Percentiles rank a stretch among this genome's conserved stretches.
These are phyloP conservation scores for Chloris gayana DNA, from an alignment of 176 grass and related monocot species.

Conservation along the genomic window DNA sequence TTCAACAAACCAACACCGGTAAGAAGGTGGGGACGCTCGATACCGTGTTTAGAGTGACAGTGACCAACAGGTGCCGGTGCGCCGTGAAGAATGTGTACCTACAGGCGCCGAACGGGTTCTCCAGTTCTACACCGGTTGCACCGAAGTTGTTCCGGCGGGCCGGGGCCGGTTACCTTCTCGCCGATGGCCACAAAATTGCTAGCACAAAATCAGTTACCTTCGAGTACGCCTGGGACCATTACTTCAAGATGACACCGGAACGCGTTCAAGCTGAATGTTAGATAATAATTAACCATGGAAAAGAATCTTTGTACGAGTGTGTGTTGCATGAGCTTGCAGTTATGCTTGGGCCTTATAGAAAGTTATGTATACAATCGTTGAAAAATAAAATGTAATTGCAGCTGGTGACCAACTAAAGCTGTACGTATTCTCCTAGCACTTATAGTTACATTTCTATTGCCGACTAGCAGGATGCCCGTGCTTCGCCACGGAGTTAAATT, in stretches of 20 bases:
- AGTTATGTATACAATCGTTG: too few species aligned
- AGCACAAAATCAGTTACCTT: constrained; percentile 1
- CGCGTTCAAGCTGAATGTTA: constrained; percentile 5
- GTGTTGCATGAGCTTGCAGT: too few species aligned
- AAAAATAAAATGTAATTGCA: too few species aligned
- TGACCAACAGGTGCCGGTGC: constrained; percentile 8
- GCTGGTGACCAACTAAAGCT: too few species aligned
- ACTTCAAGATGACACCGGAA: neutral
- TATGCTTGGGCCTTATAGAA: too few species aligned
- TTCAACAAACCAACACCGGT: neutral
- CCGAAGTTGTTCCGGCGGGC: neutral
- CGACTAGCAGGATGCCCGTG: too few species aligned
- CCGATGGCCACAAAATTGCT: neutral
- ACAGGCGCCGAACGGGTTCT: neutral
- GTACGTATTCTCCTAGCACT: too few species aligned
- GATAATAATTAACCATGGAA: neutral
- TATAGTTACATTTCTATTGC: too few species aligned
- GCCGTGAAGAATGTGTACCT: neutral
- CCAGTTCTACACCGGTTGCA: neutral
- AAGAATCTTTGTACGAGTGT: too few species aligned
- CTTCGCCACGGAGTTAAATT: too few species aligned
- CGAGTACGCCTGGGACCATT: constrained; percentile 31
- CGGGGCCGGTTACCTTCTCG: neutral
- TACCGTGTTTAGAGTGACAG: constrained; percentile 5
- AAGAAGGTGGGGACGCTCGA: neutral